These are phyloP conservation scores for Spathaspora sp. DNA, from an alignment of 1,139 yeast genomes.

Conservation along the genomic window DNA sequence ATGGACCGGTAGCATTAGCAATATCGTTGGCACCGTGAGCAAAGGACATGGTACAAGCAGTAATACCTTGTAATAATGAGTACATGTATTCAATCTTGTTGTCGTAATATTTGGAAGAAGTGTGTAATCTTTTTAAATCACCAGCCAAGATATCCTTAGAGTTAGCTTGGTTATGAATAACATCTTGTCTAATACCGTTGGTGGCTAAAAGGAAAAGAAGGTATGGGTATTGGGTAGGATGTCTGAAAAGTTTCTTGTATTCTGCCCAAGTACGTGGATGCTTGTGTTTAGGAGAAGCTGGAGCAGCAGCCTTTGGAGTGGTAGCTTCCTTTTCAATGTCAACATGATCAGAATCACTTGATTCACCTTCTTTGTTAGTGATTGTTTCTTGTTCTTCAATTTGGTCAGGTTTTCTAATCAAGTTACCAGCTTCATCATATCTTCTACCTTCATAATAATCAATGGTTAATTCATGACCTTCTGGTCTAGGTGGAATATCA, in stretches of 20 bases:
- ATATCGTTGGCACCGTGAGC: constrained; percentile 85
- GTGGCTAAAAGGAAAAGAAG: constrained; percentile 48
- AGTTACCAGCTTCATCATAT: constrained; percentile 23
- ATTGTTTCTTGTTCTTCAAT: constrained; percentile 5
- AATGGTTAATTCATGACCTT: constrained; percentile 51
- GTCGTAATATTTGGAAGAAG: constrained; percentile 64
- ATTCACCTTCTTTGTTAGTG: constrained; percentile 7
- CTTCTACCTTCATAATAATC: constrained; percentile 70
- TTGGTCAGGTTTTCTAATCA: constrained; percentile 17
- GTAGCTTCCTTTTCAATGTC: constrained; percentile 11
- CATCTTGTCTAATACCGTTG: constrained; percentile 68
- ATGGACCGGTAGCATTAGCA: constrained; percentile 77
- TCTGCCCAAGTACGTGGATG: constrained; percentile 33
- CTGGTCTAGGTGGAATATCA: constrained; percentile 66
- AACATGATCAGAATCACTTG: constrained; percentile 9
- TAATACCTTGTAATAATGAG: constrained; percentile 68
- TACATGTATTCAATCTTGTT: constrained; percentile 70
- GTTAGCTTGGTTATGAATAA: constrained; percentile 49
- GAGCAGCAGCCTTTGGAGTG: constrained; percentile 2
- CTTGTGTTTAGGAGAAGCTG: constrained; percentile 11
- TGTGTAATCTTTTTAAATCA: constrained; percentile 51
- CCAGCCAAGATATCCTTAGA: constrained; percentile 34
- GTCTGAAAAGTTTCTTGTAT: constrained; percentile 43
- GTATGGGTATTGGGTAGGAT: constrained; percentile 55
- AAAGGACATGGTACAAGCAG: constrained; percentile 79